These are phyloP conservation scores for Trichoderma guizhouense DNA, from an alignment of 2,329 filamentous ascomycete genomes.

Conservation along the genomic window DNA sequence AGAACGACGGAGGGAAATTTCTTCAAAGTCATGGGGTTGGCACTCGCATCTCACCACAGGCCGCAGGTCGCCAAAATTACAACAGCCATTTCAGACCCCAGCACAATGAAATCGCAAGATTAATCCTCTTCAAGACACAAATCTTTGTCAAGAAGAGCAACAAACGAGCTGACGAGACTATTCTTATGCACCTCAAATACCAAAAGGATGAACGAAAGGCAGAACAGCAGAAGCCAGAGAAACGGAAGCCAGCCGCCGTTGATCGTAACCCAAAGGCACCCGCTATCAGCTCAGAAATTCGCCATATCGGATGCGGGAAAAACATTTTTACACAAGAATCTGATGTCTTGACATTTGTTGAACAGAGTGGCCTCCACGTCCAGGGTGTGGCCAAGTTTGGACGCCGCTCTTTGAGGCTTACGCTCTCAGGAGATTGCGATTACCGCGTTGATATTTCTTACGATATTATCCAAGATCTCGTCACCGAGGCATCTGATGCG, in stretches of 20 bases:
- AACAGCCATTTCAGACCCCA: neutral
- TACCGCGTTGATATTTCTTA: slow-evolving; percentile 47
- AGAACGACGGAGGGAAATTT: slow-evolving; percentile 41
- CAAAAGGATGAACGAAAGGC: slow-evolving; percentile 27
- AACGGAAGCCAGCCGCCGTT: neutral
- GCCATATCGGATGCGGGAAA: slow-evolving; percentile 44
- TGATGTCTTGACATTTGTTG: slow-evolving; percentile 40
- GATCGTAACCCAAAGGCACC: slow-evolving; percentile 22
- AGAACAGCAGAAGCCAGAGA: neutral
- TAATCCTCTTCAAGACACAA: slow-evolving; percentile 29
- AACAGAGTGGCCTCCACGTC: slow-evolving; percentile 33
- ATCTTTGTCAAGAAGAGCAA: slow-evolving; percentile 36
- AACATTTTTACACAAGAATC: slow-evolving; percentile 38
- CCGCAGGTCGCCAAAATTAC: neutral
- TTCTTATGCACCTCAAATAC: slow-evolving; percentile 28
- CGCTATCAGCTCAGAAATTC: slow-evolving; percentile 19
- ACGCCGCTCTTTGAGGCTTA: slow-evolving; percentile 41
- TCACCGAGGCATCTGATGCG: slow-evolving; percentile 34
- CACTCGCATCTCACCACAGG: neutral
- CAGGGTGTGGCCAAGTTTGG: slow-evolving; percentile 40
- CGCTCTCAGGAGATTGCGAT: slow-evolving; percentile 23
- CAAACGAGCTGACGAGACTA: slow-evolving; percentile 26
- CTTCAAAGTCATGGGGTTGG: slow-evolving; percentile 36
- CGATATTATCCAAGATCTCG: slow-evolving; percentile 45
- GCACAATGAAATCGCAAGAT: slow-evolving; percentile 23